Conservation (phyloP, 371 early-diverging fungal species). For the Apophysomyces ossiformis region DNA sequence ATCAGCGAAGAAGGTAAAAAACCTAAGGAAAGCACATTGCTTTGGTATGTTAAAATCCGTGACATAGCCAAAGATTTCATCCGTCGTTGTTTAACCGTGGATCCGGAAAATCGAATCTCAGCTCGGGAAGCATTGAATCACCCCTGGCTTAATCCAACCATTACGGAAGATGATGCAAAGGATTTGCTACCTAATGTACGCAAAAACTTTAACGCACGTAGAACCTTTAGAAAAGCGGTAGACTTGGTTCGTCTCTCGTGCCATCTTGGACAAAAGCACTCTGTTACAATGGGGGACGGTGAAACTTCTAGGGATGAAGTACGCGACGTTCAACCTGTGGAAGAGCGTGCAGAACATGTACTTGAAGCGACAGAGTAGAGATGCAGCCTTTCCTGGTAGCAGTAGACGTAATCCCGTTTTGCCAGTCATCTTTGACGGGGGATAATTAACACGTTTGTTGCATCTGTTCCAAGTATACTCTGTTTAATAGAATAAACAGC, state of each 20-base stretch:
- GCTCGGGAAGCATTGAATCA: conserved; percentile 77
- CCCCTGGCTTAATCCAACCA: conserved; percentile 65
- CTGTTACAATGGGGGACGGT: conserved; percentile 27
- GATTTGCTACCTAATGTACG: conserved; percentile 79
- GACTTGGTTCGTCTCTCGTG: conserved; percentile 56
- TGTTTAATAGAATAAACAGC: no score
- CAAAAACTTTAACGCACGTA: conserved; percentile 83
- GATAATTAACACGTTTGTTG: no score
- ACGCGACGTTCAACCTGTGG: conserved; percentile 44
- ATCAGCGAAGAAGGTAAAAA: conserved; percentile 42
- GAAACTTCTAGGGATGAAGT: conserved; percentile 7
- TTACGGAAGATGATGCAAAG: conserved; percentile 26
- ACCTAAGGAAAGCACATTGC: not conserved
- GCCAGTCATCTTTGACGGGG: not conserved
- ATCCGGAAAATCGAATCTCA: conserved; percentile 76
- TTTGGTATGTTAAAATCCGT: no score
- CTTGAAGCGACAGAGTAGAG: conserved; percentile 30
- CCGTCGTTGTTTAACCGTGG: conserved; percentile 70
- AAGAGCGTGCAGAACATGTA: conserved; percentile 51
- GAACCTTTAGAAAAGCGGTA: conserved; percentile 76
- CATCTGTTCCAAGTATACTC: no score
- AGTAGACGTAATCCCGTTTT: not conserved
- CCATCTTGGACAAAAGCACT: conserved; percentile 48
- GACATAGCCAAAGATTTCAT: conserved; percentile 84
- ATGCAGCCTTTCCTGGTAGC: not conserved